Conservation (phyloP, 192 early-diverging fungal genomes). For the Podila minutissima region DNA sequence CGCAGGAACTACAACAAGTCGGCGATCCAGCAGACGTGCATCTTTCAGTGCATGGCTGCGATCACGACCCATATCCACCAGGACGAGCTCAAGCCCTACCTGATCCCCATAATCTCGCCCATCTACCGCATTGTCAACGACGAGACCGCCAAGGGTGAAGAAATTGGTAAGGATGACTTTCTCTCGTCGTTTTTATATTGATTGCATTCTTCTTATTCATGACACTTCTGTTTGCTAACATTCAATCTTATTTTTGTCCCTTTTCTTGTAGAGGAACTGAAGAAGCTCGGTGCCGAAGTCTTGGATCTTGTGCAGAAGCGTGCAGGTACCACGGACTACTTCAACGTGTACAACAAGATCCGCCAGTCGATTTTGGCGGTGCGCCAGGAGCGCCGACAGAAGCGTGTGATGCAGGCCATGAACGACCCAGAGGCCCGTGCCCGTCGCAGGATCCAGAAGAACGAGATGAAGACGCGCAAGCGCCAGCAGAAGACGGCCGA, state of each 20-base stretch:
- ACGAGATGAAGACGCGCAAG: constrained; percentile 72
- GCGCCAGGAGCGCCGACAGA: constrained; percentile 70
- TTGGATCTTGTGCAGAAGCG: constrained; percentile 78
- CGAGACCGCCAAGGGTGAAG: constrained; percentile 68
- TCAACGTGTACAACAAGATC: constrained; percentile 72
- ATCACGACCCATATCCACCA: constrained; percentile 73
- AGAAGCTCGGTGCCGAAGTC: constrained; percentile 82
- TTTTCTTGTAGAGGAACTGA: constrained; percentile 68
- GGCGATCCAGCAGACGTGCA: constrained; percentile 70
- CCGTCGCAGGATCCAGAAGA: constrained; percentile 74
- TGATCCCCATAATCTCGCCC: constrained; percentile 77
- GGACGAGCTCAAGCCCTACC: constrained; percentile 65
- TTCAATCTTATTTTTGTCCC: background rate
- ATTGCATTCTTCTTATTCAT: background rate
- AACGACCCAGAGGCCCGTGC: constrained; percentile 81
- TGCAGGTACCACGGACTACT: constrained; percentile 78
- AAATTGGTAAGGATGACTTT: constrained; percentile 61
- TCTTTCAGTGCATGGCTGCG: constrained; percentile 96
- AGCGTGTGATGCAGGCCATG: constrained; percentile 69
- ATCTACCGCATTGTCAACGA: constrained; percentile 86
- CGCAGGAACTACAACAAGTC: constrained; percentile 47
- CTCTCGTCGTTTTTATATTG: background rate
- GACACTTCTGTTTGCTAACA: background rate
- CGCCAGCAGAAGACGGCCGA: constrained; percentile 79
- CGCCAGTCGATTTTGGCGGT: constrained; percentile 69